Evolutionary conservation across 768 basidiomycete genomes (phyloP), one percentile per base, ranked within the genome.

Genomic region (Boletus tomentosulus): DNA sequence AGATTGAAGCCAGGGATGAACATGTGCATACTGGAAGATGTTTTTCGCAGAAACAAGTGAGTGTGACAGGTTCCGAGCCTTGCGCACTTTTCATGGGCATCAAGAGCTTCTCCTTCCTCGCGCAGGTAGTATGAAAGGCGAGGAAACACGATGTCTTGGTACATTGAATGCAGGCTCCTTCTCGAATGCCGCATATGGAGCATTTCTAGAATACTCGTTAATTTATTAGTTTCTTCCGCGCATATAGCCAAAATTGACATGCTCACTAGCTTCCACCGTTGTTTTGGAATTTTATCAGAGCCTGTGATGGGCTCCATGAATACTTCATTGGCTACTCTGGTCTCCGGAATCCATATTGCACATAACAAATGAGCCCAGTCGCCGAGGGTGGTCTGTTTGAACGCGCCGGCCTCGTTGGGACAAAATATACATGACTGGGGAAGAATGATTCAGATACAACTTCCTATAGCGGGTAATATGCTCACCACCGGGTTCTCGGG

Each of bases 301-400:
- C 91, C 92, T 3, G 92, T 90, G 28, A 99, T 85, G 11, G 97
- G 97, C 64, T 99, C 97, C 97, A 98, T 98, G 66, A 98, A 97
- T 11, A 93, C 88, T 41, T 93, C 87, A 68, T 98, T 98, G 19
- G 86, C 86, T 1, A 98, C 91, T 24, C 86, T 82, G 13, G 92
- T 90, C 68, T 98, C 96, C 0, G 96, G 95, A 3, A 98, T 85
- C 92, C 93, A 99, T 50, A 99, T 95, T 4, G 96, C 93, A 63
- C 97, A 99, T 0, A 98, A 78, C 0, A 99, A 76, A 68, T 99
- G 97, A 0, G 94, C 89, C 97, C 97, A 99, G 56, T 92, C 87
- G 0, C 92, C 93, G 30, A 86, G 78, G 0, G 84, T 79, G 0
- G 97, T 98, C 70, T 99, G 97, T 68, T 99, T 99, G 78, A 98